Evolutionary conservation across 2,329 filamentous ascomycete genomes (phyloP).

Genomic region (Ilyonectria sp.): DNA sequence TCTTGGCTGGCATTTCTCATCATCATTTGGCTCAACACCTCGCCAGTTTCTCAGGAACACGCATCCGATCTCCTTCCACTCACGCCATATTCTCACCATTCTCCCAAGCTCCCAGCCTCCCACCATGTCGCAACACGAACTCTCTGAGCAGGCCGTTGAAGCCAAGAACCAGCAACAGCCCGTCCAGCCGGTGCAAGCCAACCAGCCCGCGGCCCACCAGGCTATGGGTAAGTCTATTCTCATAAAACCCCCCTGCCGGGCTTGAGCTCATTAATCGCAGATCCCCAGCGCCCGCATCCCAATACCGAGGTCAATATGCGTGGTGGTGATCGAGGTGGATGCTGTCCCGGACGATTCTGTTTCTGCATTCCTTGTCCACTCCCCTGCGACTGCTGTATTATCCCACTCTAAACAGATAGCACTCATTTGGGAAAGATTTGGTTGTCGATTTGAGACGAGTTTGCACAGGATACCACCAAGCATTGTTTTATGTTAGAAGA

Average conservation of each 20-base stretch:
- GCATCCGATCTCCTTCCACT: not conserved
- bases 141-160: not conserved
- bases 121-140: slow-evolving; percentile 7
- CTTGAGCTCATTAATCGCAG: slow-evolving; percentile 1
- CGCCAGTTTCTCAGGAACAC: not conserved
- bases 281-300: slow-evolving; percentile 24
- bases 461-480: not conserved
- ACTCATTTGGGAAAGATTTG: not conserved
- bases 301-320: slow-evolving; percentile 23
- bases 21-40: not conserved
- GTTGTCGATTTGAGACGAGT: not conserved
- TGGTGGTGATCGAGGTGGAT: slow-evolving; percentile 23
- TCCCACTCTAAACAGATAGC: slow-evolving; percentile 29
- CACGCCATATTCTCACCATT: not conserved
- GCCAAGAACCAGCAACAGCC: slow-evolving; percentile 6
- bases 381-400: slow-evolving; percentile 57
- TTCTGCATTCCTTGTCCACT: slow-evolving; percentile 57
- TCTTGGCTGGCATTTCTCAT: not conserved
- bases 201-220: slow-evolving; percentile 18
- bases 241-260: not conserved
- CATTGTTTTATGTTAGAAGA: not conserved
- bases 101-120: not conserved
- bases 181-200: slow-evolving; percentile 11
- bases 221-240: slow-evolving; percentile 19
- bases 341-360: slow-evolving; percentile 55